phyloP scores from a whole-genome alignment of 1,284 basidiomycete species.

The Albatrellus sp. region DNA sequence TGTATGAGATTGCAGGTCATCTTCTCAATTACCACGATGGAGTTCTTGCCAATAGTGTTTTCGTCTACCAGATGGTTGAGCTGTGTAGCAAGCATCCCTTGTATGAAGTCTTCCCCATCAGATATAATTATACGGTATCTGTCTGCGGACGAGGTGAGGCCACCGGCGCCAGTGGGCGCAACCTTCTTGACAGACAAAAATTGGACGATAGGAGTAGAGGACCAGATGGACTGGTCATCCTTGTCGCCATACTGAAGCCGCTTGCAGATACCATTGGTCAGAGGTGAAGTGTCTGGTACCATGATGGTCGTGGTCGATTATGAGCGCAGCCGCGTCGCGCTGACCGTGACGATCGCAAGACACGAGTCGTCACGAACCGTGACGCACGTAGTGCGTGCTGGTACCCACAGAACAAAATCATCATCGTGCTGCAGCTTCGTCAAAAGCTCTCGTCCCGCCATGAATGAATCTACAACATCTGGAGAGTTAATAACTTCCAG shows the following conservation, averaged over 20 bases:
- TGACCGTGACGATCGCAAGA: too few species aligned
- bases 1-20: constrained; percentile 82
- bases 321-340: neutral
- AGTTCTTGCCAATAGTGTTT: constrained; percentile 59
- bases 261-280: constrained; percentile 45
- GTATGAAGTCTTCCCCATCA: constrained; percentile 75
- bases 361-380: too few species aligned
- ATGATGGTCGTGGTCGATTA: constrained; percentile 5
- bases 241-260: constrained; percentile 36
- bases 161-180: constrained; percentile 11
- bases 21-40: constrained; percentile 64
- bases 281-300: constrained; percentile 19
- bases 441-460: too few species aligned
- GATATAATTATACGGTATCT: constrained; percentile 67
- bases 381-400: too few species aligned
- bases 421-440: too few species aligned
- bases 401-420: too few species aligned
- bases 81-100: constrained; percentile 93
- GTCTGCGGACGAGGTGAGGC: constrained; percentile 30
- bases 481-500: too few species aligned
- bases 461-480: too few species aligned
- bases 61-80: constrained; percentile 70
- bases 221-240: constrained; percentile 37
- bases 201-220: constrained; percentile 59
- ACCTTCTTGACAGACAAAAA: constrained; percentile 78